These are phyloP conservation scores for Phyllosticta capitalensis DNA, from an alignment of 2,329 filamentous ascomycete genomes.

Conservation along the genomic window DNA sequence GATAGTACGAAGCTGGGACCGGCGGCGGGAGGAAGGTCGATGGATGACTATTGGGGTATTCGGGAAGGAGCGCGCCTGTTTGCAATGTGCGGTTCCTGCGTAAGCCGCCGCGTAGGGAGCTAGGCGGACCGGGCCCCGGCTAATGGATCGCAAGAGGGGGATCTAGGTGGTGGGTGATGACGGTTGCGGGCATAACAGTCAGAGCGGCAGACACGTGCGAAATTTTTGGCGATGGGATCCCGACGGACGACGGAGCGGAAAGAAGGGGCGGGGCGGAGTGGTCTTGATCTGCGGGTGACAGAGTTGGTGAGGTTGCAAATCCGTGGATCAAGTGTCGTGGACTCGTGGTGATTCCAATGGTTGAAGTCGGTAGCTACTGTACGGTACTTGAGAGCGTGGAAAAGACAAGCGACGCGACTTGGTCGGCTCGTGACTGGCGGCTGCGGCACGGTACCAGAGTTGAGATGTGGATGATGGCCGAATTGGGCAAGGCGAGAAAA, in stretches of 20 bases:
- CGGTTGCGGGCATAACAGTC: slow-evolving; percentile 9
- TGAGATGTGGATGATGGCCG: too few relatives aligned
- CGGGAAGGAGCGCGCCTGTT: not conserved
- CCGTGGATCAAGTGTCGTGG: too few relatives aligned
- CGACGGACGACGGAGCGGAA: not conserved
- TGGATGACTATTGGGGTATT: not conserved
- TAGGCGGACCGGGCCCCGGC: not conserved
- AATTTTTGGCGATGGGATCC: not conserved
- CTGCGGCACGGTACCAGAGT: too few relatives aligned
- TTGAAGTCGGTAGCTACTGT: too few relatives aligned
- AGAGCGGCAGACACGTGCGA: slow-evolving; percentile 5
- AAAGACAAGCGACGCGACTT: too few relatives aligned
- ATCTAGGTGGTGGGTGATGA: slow-evolving; percentile 2
- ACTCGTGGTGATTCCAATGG: too few relatives aligned
- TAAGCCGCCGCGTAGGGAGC: not conserved
- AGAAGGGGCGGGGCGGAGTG: too few relatives aligned
- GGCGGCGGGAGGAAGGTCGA: not conserved
- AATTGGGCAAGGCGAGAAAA: too few relatives aligned
- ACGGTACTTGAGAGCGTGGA: too few relatives aligned
- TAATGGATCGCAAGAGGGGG: not conserved
- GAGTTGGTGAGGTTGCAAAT: not conserved
- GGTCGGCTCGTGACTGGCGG: too few relatives aligned
- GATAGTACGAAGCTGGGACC: not conserved
- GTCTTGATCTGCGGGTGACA: too few relatives aligned
- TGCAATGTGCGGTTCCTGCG: not conserved